Conservation (phyloP, 2,329 filamentous ascomycete genomes). For the Remersonia thermophila region DNA sequence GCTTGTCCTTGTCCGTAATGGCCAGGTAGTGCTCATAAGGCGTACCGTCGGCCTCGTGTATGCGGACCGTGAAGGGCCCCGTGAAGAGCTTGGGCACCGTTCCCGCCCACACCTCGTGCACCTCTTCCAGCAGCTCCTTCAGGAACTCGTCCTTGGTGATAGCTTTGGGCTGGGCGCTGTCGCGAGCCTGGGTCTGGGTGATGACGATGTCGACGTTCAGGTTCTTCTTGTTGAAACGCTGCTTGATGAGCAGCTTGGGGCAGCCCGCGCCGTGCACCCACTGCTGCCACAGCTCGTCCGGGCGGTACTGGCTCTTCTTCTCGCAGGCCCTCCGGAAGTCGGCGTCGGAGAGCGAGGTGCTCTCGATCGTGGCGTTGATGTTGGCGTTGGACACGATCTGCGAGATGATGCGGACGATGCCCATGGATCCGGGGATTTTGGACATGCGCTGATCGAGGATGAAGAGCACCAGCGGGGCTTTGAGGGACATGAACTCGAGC, state of each 20-base stretch:
- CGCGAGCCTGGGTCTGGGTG: slow-evolving; percentile 52
- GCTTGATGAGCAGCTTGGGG: slow-evolving; percentile 72
- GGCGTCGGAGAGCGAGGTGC: slow-evolving; percentile 22
- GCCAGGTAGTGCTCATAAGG: slow-evolving; percentile 97
- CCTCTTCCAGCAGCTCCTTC: slow-evolving; percentile 70
- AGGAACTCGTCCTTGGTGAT: slow-evolving; percentile 58
- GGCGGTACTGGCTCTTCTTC: slow-evolving; percentile 71
- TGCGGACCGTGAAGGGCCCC: slow-evolving; percentile 92
- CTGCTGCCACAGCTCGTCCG: slow-evolving; percentile 86
- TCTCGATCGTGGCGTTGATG: slow-evolving; percentile 31
- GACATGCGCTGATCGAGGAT: slow-evolving; percentile 85
- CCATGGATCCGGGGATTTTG: slow-evolving; percentile 75
- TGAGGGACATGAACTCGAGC: slow-evolving; percentile 78
- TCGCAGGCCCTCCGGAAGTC: slow-evolving; percentile 74
- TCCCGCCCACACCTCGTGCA: slow-evolving; percentile 54
- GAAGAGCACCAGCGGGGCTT: slow-evolving; percentile 81
- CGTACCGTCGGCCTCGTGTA: slow-evolving; percentile 95
- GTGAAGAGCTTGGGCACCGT: slow-evolving; percentile 72
- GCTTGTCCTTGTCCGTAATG: slow-evolving; percentile 70
- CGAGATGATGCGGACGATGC: slow-evolving; percentile 73
- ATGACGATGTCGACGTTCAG: slow-evolving; percentile 88
- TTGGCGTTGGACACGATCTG: slow-evolving; percentile 78
- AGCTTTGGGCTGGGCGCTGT: slow-evolving; percentile 25
- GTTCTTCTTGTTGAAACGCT: slow-evolving; percentile 95
- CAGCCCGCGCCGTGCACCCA: slow-evolving; percentile 87